Percentiles rank a stretch among this genome's conserved stretches.
These are phyloP conservation scores for Metschnikowia peoriensis DNA, from an alignment of 805 yeast species.

Conservation along the genomic window DNA sequence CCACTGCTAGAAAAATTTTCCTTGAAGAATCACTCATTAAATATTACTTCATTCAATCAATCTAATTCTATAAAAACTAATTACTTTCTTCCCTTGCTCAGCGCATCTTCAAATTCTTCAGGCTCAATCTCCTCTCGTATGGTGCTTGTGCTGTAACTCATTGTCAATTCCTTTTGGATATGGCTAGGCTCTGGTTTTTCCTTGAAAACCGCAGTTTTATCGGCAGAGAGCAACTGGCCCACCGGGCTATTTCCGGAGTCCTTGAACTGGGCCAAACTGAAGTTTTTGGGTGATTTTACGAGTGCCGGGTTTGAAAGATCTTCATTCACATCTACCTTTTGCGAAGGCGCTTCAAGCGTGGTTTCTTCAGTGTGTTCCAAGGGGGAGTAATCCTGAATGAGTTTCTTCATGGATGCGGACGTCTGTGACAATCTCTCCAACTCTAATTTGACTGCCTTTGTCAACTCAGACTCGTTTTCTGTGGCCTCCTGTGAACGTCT, in stretches of 20 bases:
- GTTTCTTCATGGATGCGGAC: constrained; percentile 15
- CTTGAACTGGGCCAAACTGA: constrained; percentile 34
- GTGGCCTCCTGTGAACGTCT: constrained; percentile 6
- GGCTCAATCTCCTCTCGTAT: constrained; percentile 43
- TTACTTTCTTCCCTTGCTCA: background rate
- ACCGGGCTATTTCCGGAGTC: constrained; percentile 36
- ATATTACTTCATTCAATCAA: background rate
- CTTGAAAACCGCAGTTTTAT: background rate
- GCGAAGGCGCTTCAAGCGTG: no score
- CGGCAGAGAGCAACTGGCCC: constrained; percentile 29
- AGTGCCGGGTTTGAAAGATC: constrained; percentile 16
- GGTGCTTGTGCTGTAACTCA: constrained; percentile 36
- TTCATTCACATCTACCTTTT: background rate
- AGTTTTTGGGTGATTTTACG: constrained; percentile 43
- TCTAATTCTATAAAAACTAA: background rate
- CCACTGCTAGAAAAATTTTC: no score
- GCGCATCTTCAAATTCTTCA: constrained; percentile 15
- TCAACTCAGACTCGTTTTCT: constrained; percentile 29
- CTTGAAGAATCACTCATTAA: background rate
- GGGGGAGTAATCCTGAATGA: constrained; percentile 1
- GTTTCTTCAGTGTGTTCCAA: background rate
- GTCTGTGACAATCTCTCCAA: constrained; percentile 24
- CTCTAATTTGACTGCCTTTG: constrained; percentile 32
- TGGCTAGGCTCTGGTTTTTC: background rate
- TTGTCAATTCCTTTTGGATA: constrained; percentile 21